Percentiles rank a stretch among this genome's conserved stretches.
These are phyloP conservation scores for Prunella vulgaris DNA, from an alignment of 257 asterid genomes.

Conservation along the genomic window DNA sequence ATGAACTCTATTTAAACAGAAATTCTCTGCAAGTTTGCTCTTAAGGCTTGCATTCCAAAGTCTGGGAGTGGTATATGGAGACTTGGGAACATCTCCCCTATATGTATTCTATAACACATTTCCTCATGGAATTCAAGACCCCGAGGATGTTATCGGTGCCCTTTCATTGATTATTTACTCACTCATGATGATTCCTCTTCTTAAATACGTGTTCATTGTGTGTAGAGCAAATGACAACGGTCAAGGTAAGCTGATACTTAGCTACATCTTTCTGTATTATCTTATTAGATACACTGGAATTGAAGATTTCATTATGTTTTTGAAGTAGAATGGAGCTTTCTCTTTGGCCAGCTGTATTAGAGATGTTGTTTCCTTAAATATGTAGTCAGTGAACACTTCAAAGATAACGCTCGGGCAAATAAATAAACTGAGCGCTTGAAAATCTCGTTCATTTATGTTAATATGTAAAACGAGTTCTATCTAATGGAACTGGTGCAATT, in stretches of 20 bases:
- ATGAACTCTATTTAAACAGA: background rate
- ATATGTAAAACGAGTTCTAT: background rate
- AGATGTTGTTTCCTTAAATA: background rate
- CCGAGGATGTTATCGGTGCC: conserved; percentile 69
- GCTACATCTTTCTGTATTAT: background rate
- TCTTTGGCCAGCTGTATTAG: background rate
- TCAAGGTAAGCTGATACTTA: conserved; percentile 40
- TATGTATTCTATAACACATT: conserved; percentile 66
- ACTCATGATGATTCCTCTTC: conserved; percentile 63
- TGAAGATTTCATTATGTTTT: background rate
- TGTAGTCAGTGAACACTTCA: too few relatives aligned
- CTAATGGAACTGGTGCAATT: background rate
- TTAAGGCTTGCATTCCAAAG: conserved; percentile 24
- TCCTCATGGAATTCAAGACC: conserved; percentile 50
- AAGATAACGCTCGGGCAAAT: background rate
- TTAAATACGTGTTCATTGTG: conserved; percentile 67
- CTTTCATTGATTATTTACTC: conserved; percentile 70
- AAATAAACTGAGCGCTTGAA: background rate
- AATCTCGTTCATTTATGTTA: background rate
- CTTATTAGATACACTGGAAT: background rate
- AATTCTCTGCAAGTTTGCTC: conserved; percentile 15
- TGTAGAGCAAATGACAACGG: conserved; percentile 70
- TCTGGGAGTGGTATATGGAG: conserved; percentile 20
- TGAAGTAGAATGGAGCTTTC: background rate
- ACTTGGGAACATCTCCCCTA: conserved; percentile 29